These are phyloP conservation scores for Circinella minor DNA, from an alignment of 371 early-diverging fungal species.

Conservation along the genomic window DNA sequence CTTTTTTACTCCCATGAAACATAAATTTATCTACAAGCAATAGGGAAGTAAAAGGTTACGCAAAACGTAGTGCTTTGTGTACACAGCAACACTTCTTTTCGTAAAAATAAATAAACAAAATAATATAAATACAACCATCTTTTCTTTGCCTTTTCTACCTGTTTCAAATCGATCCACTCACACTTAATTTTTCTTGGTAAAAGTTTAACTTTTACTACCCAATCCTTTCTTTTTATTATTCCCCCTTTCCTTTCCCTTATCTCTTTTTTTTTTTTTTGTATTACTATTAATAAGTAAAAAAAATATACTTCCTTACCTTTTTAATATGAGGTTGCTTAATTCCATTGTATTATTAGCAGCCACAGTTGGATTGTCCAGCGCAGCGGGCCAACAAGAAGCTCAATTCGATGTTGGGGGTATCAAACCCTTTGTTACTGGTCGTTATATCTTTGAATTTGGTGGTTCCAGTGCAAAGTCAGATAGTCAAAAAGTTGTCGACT, in stretches of 20 bases:
- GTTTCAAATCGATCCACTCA: no score
- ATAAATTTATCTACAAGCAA: background rate
- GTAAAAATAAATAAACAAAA: no score
- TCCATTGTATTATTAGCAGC: background rate
- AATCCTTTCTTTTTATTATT: no score
- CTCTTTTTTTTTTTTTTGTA: background rate
- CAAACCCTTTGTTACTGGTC: conserved; percentile 28
- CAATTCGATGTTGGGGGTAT: background rate
- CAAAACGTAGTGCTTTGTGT: no score
- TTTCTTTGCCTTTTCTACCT: no score
- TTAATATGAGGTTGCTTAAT: conserved; percentile 5
- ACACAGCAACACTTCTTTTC: no score
- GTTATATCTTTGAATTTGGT: conserved; percentile 39
- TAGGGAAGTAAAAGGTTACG: no score
- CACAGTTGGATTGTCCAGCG: background rate
- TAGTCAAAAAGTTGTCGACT: conserved; percentile 21
- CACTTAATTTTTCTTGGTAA: background rate
- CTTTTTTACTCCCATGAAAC: background rate
- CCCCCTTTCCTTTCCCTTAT: conserved; percentile 1
- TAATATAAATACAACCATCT: no score
- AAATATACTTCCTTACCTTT: background rate
- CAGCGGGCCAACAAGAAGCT: background rate
- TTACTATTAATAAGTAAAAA: background rate
- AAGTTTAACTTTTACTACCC: background rate
- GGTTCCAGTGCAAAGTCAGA: background rate